Base-by-base conservation (phyloP, 768 basidiomycete species). In the Cubamyces lactineus region DNA sequence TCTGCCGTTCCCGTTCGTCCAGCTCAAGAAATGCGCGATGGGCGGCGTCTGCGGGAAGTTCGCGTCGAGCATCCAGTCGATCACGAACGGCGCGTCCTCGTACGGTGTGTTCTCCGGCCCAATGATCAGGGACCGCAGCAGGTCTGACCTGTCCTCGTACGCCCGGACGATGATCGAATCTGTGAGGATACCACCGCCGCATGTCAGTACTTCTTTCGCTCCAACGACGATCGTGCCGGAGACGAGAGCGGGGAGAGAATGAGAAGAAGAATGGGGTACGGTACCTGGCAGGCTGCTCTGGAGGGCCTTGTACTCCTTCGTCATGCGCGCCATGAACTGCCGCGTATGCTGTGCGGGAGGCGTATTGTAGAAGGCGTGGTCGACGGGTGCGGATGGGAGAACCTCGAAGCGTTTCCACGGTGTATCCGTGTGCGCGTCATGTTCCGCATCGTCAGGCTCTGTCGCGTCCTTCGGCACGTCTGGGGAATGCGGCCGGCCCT, bases 41-140 rank as follows among this genome's bases (percentile, higher is more conserved):
- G 95, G 95, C 13, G 95, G 94, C 62, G 79, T 84, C 65, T 86
- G 85, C 47, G 88, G 94, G 72, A 89, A 97, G 72, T 89, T 87
- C 56, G 86, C 91, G 69, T 91, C 92, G 12, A 94, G 78, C 82
- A 87, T 85, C 92, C 92, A 94, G 75, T 98, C 95, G 59, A 97
- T 96, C 24, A 97, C 88, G 75, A 96, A 96, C 0, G 95, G 96
- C 19, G 93, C 92, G 73, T 96, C 90, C 73, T 92, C 85, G 67
- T 96, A 97, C n/a, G 95, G 95, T 9, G 96, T 97, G 65, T 94
- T 95, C 68, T 90, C 86, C 59, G 94, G 93, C 3, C 95, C 95
- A 64, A 98, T 87, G 62, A 98, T 98, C 51, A 98, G 80, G 70
- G 84, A 91, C 34, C 95, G 85, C 62, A 97, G 74, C 40, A 98